A percentile compares a stretch with the other conserved stretches of the same genome.
Evolutionary conservation across 148 eudicot genomes (phyloP).

Genomic region (Heliosperma pusillum): DNA sequence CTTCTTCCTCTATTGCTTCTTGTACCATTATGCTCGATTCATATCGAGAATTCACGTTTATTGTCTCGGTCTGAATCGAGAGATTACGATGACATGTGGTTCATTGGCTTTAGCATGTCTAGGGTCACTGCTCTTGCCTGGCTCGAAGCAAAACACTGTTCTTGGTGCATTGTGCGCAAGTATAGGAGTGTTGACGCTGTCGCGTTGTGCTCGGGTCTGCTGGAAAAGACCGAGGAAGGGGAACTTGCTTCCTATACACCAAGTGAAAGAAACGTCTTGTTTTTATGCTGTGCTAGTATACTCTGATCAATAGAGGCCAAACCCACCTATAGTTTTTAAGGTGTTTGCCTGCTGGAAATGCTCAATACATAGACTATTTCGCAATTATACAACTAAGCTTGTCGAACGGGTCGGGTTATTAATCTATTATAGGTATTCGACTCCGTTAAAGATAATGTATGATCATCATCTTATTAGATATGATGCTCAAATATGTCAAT

Average conservation of each 20-base stretch:
- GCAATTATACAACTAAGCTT: too few relatives aligned
- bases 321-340: too few relatives aligned
- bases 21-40: not conserved
- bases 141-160: not conserved
- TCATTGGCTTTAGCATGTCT: conserved; percentile 7
- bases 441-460: too few relatives aligned
- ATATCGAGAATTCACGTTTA: not conserved
- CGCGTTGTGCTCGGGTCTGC: not conserved
- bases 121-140: conserved; percentile 7
- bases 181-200: not conserved
- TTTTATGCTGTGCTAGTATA: too few relatives aligned
- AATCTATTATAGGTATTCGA: too few relatives aligned
- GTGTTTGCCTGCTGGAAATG: not conserved
- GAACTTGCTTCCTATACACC: conserved; percentile 13
- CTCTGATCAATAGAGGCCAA: too few relatives aligned
- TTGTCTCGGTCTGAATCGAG: not conserved
- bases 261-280: not conserved
- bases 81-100: not conserved
- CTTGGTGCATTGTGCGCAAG: not conserved
- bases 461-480: too few relatives aligned
- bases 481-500: too few relatives aligned
- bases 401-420: too few relatives aligned
- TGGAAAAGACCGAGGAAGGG: not conserved
- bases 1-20: conserved; percentile 18
- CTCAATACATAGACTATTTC: not conserved